phyloP scores from a whole-genome alignment of 1,139 yeast species.

The Blastobotrys petasosporus region DNA sequence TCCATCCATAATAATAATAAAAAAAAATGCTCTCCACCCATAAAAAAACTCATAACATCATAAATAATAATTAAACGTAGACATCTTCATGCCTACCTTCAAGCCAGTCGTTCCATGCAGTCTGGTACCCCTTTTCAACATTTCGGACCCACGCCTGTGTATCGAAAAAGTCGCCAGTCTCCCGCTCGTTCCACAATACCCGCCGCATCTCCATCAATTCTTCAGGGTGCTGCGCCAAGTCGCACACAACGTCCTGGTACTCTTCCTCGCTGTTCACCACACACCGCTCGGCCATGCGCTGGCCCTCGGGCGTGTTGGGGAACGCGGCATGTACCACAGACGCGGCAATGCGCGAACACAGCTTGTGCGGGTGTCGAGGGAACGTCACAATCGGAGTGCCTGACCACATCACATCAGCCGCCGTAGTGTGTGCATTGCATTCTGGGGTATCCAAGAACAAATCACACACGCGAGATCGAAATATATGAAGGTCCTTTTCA shows the following conservation, averaged over 20 bases:
- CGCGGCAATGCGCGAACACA: slow-evolving; percentile 33
- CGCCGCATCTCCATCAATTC: slow-evolving; percentile 24
- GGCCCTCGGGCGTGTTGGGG: slow-evolving; percentile 20
- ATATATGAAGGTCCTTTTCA: slow-evolving; percentile 30
- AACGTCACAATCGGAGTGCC: slow-evolving; percentile 34
- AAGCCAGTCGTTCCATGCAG: slow-evolving; percentile 32
- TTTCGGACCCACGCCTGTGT: slow-evolving; percentile 30
- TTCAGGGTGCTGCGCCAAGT: slow-evolving; percentile 20
- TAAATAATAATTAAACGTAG: slow-evolving; percentile 3
- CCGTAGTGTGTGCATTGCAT: slow-evolving; percentile 37
- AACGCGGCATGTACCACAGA: slow-evolving; percentile 29
- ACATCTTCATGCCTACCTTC: slow-evolving; percentile 15
- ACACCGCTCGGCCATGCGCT: slow-evolving; percentile 19
- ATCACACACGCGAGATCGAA: slow-evolving; percentile 32
- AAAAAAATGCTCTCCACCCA: background rate
- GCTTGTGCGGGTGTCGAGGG: slow-evolving; percentile 30
- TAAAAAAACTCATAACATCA: background rate
- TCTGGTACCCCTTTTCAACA: slow-evolving; percentile 27
- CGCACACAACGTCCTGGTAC: slow-evolving; percentile 27
- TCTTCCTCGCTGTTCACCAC: slow-evolving; percentile 27
- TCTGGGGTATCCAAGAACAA: slow-evolving; percentile 35
- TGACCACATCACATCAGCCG: slow-evolving; percentile 34
- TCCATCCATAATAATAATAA: background rate
- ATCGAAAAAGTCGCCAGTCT: slow-evolving; percentile 26
- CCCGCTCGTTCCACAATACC: slow-evolving; percentile 25